These are phyloP conservation scores for Epichloe sylvatica DNA, from an alignment of 2,329 filamentous ascomycete genomes.

Conservation along the genomic window DNA sequence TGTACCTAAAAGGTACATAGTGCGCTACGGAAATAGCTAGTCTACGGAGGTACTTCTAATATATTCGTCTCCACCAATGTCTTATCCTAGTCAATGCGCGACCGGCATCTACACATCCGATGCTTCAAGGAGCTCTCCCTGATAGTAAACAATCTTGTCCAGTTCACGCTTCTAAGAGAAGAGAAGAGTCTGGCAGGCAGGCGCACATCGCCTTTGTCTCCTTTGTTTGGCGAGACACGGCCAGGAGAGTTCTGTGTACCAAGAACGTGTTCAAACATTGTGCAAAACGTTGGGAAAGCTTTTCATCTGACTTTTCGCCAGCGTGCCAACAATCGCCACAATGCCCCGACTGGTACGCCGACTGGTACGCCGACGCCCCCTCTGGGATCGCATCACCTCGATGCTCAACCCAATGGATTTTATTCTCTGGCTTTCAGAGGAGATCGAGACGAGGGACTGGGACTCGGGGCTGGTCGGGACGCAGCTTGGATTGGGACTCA, in stretches of 20 bases:
- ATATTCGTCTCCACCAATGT: too few species aligned
- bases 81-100: too few species aligned
- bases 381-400: constrained; percentile 65
- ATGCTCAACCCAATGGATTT: constrained; percentile 81
- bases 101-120: too few species aligned
- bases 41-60: too few species aligned
- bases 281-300: background rate
- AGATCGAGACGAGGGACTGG: constrained; percentile 83
- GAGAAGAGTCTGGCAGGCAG: background rate
- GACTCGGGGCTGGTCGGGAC: constrained; percentile 68
- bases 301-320: background rate
- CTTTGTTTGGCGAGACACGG: background rate
- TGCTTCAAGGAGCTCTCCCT: too few species aligned
- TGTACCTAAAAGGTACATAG: too few species aligned
- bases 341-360: constrained; percentile 71
- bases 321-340: constrained; percentile 14
- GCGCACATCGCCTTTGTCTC: background rate
- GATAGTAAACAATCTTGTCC: constrained; percentile 14
- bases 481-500: constrained; percentile 61
- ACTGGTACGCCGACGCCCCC: constrained; percentile 67
- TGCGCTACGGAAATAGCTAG: too few species aligned
- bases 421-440: constrained; percentile 79
- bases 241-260: background rate
- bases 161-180: background rate
- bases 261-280: background rate